Percentiles rank a stretch among this genome's conserved stretches.
These are phyloP conservation scores for Malus hybrid DNA, from an alignment of 331 rosid species.

Conservation along the genomic window DNA sequence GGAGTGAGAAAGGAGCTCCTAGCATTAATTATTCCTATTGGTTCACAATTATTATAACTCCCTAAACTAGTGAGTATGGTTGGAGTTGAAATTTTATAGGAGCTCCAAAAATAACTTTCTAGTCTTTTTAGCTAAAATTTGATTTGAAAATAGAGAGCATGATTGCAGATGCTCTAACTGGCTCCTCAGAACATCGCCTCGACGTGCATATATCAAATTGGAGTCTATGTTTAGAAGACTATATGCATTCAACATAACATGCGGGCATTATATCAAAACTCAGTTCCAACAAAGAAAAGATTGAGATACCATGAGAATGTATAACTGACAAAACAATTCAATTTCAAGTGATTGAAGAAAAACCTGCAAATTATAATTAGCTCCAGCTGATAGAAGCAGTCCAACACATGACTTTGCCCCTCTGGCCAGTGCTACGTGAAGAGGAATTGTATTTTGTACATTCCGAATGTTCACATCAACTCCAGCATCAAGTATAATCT, in stretches of 20 bases:
- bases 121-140: too few species aligned
- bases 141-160: too few species aligned
- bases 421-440: slow-evolving; percentile 93
- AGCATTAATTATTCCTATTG: too few species aligned
- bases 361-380: slow-evolving; percentile 90
- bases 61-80: too few species aligned
- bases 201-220: neutral
- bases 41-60: too few species aligned
- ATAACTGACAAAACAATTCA: slow-evolving; percentile 5
- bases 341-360: slow-evolving; percentile 11
- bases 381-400: slow-evolving; percentile 84
- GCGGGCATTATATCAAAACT: neutral
- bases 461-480: slow-evolving; percentile 86
- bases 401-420: slow-evolving; percentile 92
- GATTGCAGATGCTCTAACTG: neutral
- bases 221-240: neutral
- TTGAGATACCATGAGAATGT: neutral
- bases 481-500: slow-evolving; percentile 90
- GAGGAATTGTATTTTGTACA: slow-evolving; percentile 90
- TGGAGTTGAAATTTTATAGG: too few species aligned
- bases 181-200: neutral
- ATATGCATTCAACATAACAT: neutral
- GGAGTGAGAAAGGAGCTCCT: too few species aligned
- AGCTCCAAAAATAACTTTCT: too few species aligned
- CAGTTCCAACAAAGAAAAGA: neutral